These are phyloP conservation scores for Ustilago crameri DNA, from an alignment of 1,284 basidiomycete genomes.

Conservation along the genomic window DNA sequence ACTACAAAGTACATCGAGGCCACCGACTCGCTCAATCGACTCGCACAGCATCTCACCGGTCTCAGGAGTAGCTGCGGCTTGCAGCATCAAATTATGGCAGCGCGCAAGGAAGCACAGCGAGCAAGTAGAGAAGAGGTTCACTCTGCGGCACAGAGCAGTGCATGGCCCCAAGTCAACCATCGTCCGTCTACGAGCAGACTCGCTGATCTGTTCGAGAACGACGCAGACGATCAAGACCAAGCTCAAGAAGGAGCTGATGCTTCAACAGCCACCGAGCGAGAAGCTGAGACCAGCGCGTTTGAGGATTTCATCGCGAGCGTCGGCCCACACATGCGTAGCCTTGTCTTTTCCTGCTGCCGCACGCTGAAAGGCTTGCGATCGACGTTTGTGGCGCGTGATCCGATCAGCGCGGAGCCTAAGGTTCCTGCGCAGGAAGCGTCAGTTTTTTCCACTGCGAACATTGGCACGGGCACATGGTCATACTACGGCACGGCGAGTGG, in stretches of 20 bases:
- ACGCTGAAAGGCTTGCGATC: conserved; percentile 47
- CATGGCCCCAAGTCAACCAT: not conserved
- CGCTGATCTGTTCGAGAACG: conserved; percentile 24
- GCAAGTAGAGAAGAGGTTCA: conserved; percentile 9
- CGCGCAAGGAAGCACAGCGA: conserved; percentile 33
- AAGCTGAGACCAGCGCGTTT: conserved; percentile 35
- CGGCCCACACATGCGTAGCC: conserved; percentile 65
- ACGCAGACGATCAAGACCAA: no score
- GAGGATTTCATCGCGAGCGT: conserved; percentile 55
- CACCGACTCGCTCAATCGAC: conserved; percentile 58
- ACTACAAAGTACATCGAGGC: conserved; percentile 48
- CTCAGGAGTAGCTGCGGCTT: conserved; percentile 60
- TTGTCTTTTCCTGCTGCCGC: conserved; percentile 55
- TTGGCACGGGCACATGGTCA: conserved; percentile 26
- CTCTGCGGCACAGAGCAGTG: not conserved
- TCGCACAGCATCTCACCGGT: conserved; percentile 62
- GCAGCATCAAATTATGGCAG: conserved; percentile 59
- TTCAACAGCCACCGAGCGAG: not conserved
- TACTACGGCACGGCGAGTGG: conserved; percentile 18
- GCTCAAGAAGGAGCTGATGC: not conserved
- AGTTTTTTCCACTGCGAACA: conserved; percentile 3
- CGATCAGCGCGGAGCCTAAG: conserved; percentile 9
- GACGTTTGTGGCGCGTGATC: conserved; percentile 41
- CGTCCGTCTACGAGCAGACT: conserved; percentile 20
- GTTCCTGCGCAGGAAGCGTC: conserved; percentile 7